Percentiles rank a stretch among this genome's conserved stretches.
phyloP scores from a whole-genome alignment of 495 filamentous ascomycete genomes.

The Trichocladium uniseriatum region DNA sequence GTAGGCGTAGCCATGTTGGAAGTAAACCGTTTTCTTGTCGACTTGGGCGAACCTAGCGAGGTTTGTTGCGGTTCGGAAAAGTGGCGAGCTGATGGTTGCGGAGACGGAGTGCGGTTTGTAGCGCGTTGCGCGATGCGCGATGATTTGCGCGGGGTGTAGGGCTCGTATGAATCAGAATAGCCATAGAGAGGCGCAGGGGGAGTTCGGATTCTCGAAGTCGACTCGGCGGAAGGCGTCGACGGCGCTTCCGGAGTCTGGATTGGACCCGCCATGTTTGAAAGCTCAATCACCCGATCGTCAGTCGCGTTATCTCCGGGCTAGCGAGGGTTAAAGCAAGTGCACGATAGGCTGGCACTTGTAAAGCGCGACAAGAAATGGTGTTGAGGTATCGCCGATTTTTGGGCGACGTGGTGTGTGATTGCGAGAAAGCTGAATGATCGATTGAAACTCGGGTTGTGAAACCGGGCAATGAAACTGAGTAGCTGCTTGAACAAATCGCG shows the following conservation, averaged over 20 bases:
- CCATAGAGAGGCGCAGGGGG: slow-evolving; percentile 69
- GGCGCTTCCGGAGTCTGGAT: slow-evolving; percentile 12
- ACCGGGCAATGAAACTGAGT: not conserved
- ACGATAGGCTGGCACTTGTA: not conserved
- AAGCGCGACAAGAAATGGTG: not conserved
- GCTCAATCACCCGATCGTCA: not conserved
- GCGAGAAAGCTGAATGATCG: not conserved
- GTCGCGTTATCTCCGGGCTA: not conserved
- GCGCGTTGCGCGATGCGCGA: slow-evolving; percentile 39
- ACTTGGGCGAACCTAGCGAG: slow-evolving; percentile 24
- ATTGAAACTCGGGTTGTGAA: not conserved
- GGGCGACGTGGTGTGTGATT: not conserved
- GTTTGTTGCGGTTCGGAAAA: slow-evolving; percentile 21
- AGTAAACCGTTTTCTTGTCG: slow-evolving; percentile 15
- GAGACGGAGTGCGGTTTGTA: slow-evolving; percentile 35
- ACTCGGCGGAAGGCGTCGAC: slow-evolving; percentile 50
- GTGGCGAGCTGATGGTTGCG: slow-evolving; percentile 27
- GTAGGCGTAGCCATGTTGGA: slow-evolving; percentile 32
- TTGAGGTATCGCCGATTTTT: not conserved
- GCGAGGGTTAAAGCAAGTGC: not conserved
- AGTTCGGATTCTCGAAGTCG: slow-evolving; percentile 48
- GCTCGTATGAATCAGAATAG: slow-evolving; percentile 59
- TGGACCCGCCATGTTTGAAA: slow-evolving; percentile 5
- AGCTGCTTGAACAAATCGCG: slow-evolving; percentile 8
- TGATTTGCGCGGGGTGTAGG: slow-evolving; percentile 55